Conservation (phyloP, 768 basidiomycete species). For the Trametes sanguinea region DNA sequence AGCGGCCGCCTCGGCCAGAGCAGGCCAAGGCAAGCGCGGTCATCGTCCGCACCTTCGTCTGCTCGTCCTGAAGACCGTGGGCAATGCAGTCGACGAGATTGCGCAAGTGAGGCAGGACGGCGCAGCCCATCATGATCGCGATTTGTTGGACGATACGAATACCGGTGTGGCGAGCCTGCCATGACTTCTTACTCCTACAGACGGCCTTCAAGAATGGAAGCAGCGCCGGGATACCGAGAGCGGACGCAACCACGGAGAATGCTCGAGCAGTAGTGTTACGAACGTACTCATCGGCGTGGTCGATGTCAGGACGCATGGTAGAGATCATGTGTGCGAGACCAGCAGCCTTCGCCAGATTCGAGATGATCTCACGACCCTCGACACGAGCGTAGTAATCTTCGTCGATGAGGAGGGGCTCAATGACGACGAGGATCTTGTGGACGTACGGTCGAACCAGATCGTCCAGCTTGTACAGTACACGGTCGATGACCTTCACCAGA, state of each 20-base stretch:
- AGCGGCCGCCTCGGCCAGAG: constrained; percentile 94
- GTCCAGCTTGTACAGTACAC: constrained; percentile 97
- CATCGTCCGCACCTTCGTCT: constrained; percentile 97
- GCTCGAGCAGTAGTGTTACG: constrained; percentile 99
- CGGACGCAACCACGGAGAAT: constrained; percentile 98
- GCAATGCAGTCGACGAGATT: constrained; percentile 97
- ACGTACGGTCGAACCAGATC: constrained; percentile 98
- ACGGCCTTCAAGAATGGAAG: constrained; percentile 99
- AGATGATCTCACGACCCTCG: constrained; percentile 99
- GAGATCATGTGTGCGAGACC: constrained; percentile 99
- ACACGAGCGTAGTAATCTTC: constrained; percentile 97
- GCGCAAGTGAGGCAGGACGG: constrained; percentile 93
- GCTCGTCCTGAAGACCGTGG: constrained; percentile 89
- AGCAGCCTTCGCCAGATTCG: constrained; percentile 96
- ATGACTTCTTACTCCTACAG: constrained; percentile 98
- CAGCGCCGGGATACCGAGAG: constrained; percentile 95
- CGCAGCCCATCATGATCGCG: constrained; percentile 99
- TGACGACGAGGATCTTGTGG: constrained; percentile 99
- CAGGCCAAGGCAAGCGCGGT: constrained; percentile 89
- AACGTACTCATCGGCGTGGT: constrained; percentile 99
- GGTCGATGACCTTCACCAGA: constrained; percentile 98
- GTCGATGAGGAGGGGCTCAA: constrained; percentile 97
- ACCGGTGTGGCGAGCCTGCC: constrained; percentile 99
- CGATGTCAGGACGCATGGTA: constrained; percentile 99
- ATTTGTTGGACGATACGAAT: constrained; percentile 99